phyloP scores from a whole-genome alignment of 208 protist genomes.

The Leishmania amazonensis region DNA sequence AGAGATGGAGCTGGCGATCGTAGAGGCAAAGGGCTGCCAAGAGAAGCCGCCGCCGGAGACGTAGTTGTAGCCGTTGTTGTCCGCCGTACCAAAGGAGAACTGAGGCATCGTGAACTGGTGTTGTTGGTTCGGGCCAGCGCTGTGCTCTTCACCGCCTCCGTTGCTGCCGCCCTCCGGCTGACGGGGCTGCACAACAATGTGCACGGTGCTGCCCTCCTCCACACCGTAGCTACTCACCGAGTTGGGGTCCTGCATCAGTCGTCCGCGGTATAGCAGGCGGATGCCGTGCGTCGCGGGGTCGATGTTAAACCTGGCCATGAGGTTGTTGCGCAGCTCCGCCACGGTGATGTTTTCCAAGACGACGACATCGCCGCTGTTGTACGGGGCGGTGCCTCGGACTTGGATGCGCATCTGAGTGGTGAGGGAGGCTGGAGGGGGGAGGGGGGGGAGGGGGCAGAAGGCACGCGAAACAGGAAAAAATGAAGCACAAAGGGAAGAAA shows the following conservation, averaged over 20 bases:
- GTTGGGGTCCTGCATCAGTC: conserved; percentile 32
- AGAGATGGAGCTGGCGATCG: conserved; percentile 22
- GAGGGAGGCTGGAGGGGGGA: not conserved
- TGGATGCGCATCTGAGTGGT: conserved; percentile 27
- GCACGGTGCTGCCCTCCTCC: conserved; percentile 36
- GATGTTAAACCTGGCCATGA: conserved; percentile 38
- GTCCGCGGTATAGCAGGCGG: conserved; percentile 41
- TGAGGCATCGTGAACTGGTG: conserved; percentile 18
- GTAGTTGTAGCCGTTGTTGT: not conserved
- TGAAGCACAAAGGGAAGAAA: not conserved
- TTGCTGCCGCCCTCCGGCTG: not conserved
- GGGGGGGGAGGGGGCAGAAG: not conserved
- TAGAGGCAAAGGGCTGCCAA: conserved; percentile 14
- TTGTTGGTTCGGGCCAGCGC: conserved; percentile 3
- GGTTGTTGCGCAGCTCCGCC: conserved; percentile 35
- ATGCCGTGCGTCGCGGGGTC: conserved; percentile 18
- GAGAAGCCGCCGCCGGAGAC: not conserved
- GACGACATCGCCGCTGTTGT: conserved; percentile 44
- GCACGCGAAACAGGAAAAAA: conserved; percentile 1
- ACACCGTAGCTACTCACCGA: conserved; percentile 40
- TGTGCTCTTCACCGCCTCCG: not conserved
- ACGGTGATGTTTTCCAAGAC: conserved; percentile 43
- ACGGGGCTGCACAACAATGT: conserved; percentile 43
- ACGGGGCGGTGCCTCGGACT: conserved; percentile 12
- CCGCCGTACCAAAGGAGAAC: not conserved